Percentiles rank a stretch among this genome's conserved stretches.
Conservation (phyloP, 2,329 filamentous ascomycete species). For the Alternaria atra region DNA sequence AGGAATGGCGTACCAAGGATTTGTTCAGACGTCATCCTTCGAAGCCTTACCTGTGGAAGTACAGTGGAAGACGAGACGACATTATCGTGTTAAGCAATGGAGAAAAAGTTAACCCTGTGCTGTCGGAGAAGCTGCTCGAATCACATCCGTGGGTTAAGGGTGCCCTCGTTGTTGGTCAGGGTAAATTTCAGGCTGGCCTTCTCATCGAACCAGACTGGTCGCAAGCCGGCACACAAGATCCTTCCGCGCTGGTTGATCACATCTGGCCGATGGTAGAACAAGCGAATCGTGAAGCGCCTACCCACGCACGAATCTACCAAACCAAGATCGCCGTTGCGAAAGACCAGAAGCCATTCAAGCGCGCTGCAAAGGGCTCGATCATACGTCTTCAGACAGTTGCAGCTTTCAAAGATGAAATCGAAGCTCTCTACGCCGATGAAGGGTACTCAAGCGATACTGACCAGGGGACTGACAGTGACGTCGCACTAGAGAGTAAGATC, state of each 20-base stretch:
- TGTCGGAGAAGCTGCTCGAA: conserved; percentile 27
- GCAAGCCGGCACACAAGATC: neutral
- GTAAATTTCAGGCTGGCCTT: conserved; percentile 27
- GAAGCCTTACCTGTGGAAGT: conserved; percentile 30
- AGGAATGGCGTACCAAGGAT: conserved; percentile 25
- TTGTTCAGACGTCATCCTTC: conserved; percentile 26
- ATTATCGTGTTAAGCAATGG: conserved; percentile 43
- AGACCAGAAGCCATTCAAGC: conserved; percentile 18
- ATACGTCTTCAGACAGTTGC: conserved; percentile 31
- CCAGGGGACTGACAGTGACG: neutral
- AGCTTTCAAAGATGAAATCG: conserved; percentile 35
- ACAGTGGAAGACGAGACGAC: conserved; percentile 47
- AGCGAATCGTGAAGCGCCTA: conserved; percentile 31
- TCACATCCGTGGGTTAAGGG: conserved; percentile 16
- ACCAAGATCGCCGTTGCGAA: conserved; percentile 24
- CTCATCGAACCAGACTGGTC: conserved; percentile 30
- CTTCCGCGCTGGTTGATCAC: conserved; percentile 19
- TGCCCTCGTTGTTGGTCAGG: conserved; percentile 34
- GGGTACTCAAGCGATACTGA: neutral
- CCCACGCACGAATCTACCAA: conserved; percentile 33
- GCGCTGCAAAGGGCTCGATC: conserved; percentile 38
- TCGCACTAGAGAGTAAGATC: neutral
- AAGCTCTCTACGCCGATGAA: conserved; percentile 27
- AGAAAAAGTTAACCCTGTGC: conserved; percentile 40
- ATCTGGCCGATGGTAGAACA: conserved; percentile 36